Evolutionary conservation across 78 protist species (phyloP).

Genomic region (Guillardia theta): DNA sequence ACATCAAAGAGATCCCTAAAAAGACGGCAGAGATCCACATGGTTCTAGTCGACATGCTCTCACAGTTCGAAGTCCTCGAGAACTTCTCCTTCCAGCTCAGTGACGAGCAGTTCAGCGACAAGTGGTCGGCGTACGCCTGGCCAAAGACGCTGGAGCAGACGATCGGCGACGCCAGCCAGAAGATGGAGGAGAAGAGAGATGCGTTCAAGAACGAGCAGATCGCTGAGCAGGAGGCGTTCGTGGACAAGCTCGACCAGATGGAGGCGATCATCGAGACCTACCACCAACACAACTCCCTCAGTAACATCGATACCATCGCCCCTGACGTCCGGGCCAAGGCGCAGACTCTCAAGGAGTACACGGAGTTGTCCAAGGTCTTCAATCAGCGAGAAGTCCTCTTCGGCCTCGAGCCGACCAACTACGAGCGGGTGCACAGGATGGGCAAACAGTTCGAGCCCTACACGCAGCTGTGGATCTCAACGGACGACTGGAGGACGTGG

Average conservation of each 20-base stretch:
- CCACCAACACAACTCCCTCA: background rate
- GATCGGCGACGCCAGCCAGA: background rate
- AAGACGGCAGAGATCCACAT: background rate
- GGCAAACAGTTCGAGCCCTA: constrained; percentile 69
- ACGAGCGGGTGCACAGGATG: background rate
- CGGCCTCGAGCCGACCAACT: constrained; percentile 56
- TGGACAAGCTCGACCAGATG: background rate
- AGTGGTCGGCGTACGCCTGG: background rate
- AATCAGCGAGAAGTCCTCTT: constrained; percentile 73
- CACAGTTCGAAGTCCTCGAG: background rate
- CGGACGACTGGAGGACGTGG: constrained; percentile 67
- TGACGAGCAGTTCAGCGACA: background rate
- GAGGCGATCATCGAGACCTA: background rate
- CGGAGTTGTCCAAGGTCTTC: background rate
- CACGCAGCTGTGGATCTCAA: constrained; percentile 77
- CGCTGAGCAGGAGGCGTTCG: background rate
- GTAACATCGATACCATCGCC: background rate
- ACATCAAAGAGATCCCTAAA: background rate
- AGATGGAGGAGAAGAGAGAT: background rate
- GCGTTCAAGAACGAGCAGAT: background rate
- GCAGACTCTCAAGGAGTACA: background rate
- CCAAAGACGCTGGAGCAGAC: background rate
- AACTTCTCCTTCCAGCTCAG: background rate
- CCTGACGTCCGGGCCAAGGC: background rate
- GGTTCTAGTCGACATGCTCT: background rate